Evolutionary conservation across 2,329 filamentous ascomycete species (phyloP).

Genomic region (Diaporthe ilicicola): DNA sequence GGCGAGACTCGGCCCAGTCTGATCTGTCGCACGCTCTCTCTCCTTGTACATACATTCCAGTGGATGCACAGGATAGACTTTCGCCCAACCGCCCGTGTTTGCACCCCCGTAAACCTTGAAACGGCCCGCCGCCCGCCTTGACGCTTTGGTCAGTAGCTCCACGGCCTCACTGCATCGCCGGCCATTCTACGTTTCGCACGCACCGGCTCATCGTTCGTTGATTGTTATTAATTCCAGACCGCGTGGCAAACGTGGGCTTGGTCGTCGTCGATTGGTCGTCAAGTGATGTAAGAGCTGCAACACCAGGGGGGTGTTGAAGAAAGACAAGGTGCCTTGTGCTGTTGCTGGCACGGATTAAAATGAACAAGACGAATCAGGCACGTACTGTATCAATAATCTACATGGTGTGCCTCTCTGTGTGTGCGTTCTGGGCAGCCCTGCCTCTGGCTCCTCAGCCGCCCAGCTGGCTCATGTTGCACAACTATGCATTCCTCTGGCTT

Average conservation of each 20-base stretch:
- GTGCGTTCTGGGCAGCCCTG: conserved; percentile 2
- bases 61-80: background rate
- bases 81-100: conserved; percentile 3
- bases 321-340: too few species aligned
- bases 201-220: background rate
- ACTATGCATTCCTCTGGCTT: background rate
- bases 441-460: background rate
- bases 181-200: background rate
- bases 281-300: too few species aligned
- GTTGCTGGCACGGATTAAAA: too few species aligned
- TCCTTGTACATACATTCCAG: too few species aligned
- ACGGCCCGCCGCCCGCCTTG: background rate
- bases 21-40: conserved; percentile 5
- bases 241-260: too few species aligned
- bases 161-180: conserved; percentile 7
- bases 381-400: too few species aligned
- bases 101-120: conserved; percentile 4
- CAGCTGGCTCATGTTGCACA: background rate
- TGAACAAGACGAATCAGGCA: background rate
- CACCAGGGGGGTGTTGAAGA: too few species aligned
- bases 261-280: too few species aligned
- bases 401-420: background rate
- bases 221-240: background rate
- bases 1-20: background rate
- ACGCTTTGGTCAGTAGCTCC: background rate